Evolutionary conservation across 768 basidiomycete species (phyloP), one percentile per base, ranked within the genome.

Genomic region (Mycena chlorophos): DNA sequence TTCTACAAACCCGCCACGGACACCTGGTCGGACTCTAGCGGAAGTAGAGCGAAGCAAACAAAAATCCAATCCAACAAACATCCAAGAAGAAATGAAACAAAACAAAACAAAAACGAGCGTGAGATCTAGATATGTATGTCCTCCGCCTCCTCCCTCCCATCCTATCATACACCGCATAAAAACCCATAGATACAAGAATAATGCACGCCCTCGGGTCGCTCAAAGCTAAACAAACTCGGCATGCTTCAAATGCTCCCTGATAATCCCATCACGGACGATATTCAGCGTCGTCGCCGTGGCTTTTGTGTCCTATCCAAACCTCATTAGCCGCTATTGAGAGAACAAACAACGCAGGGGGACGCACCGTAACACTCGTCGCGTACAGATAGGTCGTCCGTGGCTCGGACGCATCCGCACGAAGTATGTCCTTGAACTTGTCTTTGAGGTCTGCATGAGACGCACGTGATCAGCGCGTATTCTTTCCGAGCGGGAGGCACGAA

Each of bases 181-280:
- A n/a, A n/a, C n/a, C n/a, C n/a, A n/a, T n/a, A n/a, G n/a, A n/a
- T n/a, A n/a, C n/a, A n/a, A n/a, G n/a, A n/a, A n/a, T n/a, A n/a
- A n/a, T n/a, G n/a, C n/a, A n/a, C n/a, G n/a, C n/a, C n/a, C n/a
- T n/a, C n/a, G n/a, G n/a, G n/a, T n/a, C 31, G 31, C 31, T 34
- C 10, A 8, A 17, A 8, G 31, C 28, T 54, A 63, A 8, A 63
- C 54, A 34, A 63, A 63, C 59, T 63, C 62, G 8, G 62, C 62
- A 23, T 60, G 51, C 54, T 61, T 63, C 29, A 63, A 56, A 38
- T 63, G 62, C 23, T 61, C 59, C 23, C 62, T 49, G 42, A 63
- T 60, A 47, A 63, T 63, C 49, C 59, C 62, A 54, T 63, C 62
- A 45, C 60, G 58, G 51, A 63, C 62, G 45, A 57, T 63, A 20